Percentiles rank a stretch among this genome's conserved stretches.
Conservation (phyloP, 1,284 basidiomycete genomes). For the Ustilago loliicola region DNA sequence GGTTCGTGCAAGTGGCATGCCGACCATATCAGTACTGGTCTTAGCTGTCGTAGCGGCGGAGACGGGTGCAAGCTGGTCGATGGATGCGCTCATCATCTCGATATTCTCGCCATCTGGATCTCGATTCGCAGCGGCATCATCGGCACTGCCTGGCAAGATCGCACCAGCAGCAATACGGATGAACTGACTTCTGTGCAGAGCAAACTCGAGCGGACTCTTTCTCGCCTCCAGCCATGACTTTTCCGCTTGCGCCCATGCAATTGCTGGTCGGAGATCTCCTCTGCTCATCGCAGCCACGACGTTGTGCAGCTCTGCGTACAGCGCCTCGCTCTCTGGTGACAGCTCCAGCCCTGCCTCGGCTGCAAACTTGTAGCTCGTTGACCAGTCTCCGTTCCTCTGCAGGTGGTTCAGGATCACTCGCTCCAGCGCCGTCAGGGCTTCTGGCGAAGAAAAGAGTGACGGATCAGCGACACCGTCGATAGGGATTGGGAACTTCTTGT, state of each 20-base stretch:
- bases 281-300: constrained; percentile 34
- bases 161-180: constrained; percentile 56
- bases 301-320: constrained; percentile 38
- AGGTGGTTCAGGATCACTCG: constrained; percentile 60
- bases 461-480: constrained; percentile 60
- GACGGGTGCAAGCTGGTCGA: constrained; percentile 22
- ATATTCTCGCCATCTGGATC: constrained; percentile 60
- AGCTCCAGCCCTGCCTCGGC: constrained; percentile 32
- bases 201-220: constrained; percentile 59
- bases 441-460: constrained; percentile 48
- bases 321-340: constrained; percentile 9
- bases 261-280: constrained; percentile 57
- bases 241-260: constrained; percentile 56
- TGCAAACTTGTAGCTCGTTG: constrained; percentile 51
- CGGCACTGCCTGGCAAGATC: constrained; percentile 16
- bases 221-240: constrained; percentile 41
- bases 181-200: constrained; percentile 61
- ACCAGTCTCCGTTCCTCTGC: constrained; percentile 59
- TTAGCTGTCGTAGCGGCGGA: neutral
- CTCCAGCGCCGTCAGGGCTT: constrained; percentile 55
- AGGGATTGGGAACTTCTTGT: constrained; percentile 60
- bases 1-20: constrained; percentile 21
- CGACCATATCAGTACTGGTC: neutral
- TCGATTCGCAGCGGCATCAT: constrained; percentile 10
- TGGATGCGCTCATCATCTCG: constrained; percentile 44